Conservation (phyloP, 768 basidiomycete species). For the Termitomyces sp. region DNA sequence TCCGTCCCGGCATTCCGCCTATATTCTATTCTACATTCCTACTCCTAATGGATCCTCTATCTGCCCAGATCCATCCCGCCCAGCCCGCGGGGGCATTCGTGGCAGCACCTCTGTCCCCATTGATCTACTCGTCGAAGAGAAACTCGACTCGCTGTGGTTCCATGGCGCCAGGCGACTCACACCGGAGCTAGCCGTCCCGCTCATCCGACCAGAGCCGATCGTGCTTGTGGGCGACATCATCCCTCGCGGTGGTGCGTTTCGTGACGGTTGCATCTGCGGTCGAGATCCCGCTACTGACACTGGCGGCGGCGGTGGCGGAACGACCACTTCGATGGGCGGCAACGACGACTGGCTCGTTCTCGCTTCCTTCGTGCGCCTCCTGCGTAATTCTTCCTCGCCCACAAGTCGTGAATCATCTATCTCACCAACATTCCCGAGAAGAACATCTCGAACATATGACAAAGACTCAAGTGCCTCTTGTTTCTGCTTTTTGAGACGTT, state of each 20-base stretch:
- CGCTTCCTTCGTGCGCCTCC: slow-evolving; percentile 2
- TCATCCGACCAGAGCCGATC: slow-evolving; percentile 7
- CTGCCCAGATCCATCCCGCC: slow-evolving; percentile 25
- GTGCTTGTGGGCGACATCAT: slow-evolving; percentile 9
- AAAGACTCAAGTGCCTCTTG: slow-evolving; percentile 73
- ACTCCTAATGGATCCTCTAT: slow-evolving; percentile 42
- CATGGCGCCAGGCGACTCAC: slow-evolving; percentile 39
- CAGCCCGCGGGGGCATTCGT: slow-evolving; percentile 39
- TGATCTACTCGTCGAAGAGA: slow-evolving; percentile 27
- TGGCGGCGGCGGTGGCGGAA: slow-evolving; percentile 37
- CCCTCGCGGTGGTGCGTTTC: slow-evolving; percentile 15
- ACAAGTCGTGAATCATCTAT: slow-evolving; percentile 68
- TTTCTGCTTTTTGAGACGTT: slow-evolving; percentile 38
- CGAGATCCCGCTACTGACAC: slow-evolving; percentile 37
- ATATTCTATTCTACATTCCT: slow-evolving; percentile 1
- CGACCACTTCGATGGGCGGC: slow-evolving; percentile 1
- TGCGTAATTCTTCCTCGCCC: slow-evolving; percentile 42
- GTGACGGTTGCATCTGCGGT: slow-evolving; percentile 20
- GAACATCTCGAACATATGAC: slow-evolving; percentile 72
- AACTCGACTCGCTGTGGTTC: slow-evolving; percentile 54
- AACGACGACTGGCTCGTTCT: slow-evolving; percentile 1
- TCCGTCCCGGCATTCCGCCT: slow-evolving; percentile 17
- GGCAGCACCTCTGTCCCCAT: slow-evolving; percentile 44
- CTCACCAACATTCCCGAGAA: slow-evolving; percentile 48
- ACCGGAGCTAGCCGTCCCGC: slow-evolving; percentile 9